A percentile compares a stretch with the other conserved stretches of the same genome.
Conservation (phyloP, 495 filamentous ascomycete species). For the Lichina pygmaea region DNA sequence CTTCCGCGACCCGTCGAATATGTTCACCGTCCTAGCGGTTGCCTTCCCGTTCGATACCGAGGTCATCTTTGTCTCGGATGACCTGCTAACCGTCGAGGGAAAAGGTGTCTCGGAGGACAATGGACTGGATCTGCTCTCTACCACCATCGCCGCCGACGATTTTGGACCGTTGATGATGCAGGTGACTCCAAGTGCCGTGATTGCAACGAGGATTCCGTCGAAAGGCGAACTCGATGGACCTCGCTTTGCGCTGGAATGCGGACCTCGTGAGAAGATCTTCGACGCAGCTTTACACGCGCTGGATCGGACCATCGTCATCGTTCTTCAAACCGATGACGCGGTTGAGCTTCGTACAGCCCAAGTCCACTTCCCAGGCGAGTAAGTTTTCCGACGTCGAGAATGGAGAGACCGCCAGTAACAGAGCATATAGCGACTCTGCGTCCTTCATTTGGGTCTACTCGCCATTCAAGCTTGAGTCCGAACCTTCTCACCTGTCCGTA, state of each 20-base stretch:
- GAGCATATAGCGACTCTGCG: not conserved
- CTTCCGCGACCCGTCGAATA: not conserved
- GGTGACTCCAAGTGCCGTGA: slow-evolving; percentile 20
- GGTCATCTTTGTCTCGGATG: not conserved
- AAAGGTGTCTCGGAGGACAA: slow-evolving; percentile 1
- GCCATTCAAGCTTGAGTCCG: not conserved
- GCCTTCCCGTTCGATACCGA: slow-evolving; percentile 2
- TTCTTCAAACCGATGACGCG: not conserved
- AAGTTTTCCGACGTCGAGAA: not conserved
- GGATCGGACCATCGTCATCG: not conserved
- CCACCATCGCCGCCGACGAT: slow-evolving; percentile 25
- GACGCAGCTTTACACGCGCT: not conserved
- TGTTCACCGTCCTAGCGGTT: not conserved
- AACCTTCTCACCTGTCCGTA: not conserved
- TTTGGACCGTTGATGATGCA: slow-evolving; percentile 21
- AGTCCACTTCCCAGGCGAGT: not conserved
- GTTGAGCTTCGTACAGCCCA: not conserved
- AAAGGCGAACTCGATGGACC: slow-evolving; percentile 5
- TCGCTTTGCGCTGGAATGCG: slow-evolving; percentile 13
- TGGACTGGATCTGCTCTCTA: not conserved
- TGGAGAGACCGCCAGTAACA: no score
- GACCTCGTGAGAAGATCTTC: not conserved
- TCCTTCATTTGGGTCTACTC: not conserved
- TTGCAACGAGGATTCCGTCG: not conserved
- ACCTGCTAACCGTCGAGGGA: not conserved